Evolutionary conservation across 805 yeast species (phyloP), one percentile per base, ranked within the genome.

Genomic region (Lachancea meyersii): DNA sequence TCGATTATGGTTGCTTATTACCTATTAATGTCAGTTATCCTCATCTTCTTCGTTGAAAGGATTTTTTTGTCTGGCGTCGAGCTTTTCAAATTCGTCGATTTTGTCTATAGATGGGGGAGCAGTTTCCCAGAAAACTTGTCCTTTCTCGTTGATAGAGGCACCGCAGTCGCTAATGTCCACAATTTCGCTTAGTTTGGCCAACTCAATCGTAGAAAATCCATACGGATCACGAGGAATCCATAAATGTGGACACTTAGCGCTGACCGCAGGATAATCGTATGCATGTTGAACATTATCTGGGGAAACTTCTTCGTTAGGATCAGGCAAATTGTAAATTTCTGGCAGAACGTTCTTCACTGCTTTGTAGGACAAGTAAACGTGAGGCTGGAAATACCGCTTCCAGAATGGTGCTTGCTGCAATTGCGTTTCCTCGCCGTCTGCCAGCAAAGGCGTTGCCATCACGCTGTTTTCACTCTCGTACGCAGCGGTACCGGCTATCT

Each of bases 151-250:
- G 44, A 85, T 77, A 36, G 67, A 61, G 1, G 96, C 77, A 51
- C 82, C 80, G 36, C 73, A 79, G 58, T 88, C 95, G 42, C 77
- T 69, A 39, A 85, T 78, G 14, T 74, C 71, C 37, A 87, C 75
- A 6, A 78, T 69, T 1, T 70, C 73, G 17, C 67, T 60, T 40
- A 86, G 71, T 32, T 76, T 68, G 31, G 72, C 73, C 18, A 84
- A 79, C 53, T 81, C 79, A 11, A 55, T 58, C 1, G 70, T 64
- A 1, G 95, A 83, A 52, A 86, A 74, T 1, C 97, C 97, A 75
- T 79, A 77, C 8, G 86, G 82, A 61, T 91, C 98, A 45, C 70
- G 69, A n/a, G 97, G 94, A 55, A 91, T 77, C 98, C 98, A 91
- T 17, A 91, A 66, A n/a, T 71, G 69, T 1, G 95, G 95, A 52